Evolutionary conservation across 345 rosid genomes (phyloP).

Genomic region (Pistacia atlantica): DNA sequence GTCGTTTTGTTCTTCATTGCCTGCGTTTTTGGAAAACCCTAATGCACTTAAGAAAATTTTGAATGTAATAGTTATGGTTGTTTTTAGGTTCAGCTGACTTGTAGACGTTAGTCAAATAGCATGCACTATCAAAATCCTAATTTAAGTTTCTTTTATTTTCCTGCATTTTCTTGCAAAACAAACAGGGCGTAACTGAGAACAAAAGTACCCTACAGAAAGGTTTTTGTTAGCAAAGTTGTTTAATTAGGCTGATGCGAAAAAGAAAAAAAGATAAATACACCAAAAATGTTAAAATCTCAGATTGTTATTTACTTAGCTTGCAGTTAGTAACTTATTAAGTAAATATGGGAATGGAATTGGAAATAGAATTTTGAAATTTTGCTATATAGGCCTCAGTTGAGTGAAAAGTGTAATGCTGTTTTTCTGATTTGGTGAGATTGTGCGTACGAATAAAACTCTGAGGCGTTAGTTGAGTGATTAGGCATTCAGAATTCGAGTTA

Average conservation of each 20-base stretch:
- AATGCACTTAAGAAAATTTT: conserved; percentile 5
- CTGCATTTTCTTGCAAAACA: conserved; percentile 12
- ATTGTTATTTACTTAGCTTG: not conserved
- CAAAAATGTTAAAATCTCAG: too few species aligned
- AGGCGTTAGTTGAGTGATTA: not conserved
- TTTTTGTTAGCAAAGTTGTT: not conserved
- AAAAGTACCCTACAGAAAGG: not conserved
- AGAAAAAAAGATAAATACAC: too few species aligned
- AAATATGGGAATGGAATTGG: not conserved
- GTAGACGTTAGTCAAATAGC: not conserved
- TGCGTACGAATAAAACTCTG: not conserved
- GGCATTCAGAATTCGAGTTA: not conserved
- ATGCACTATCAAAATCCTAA: not conserved
- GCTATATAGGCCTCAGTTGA: not conserved
- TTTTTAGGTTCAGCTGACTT: not conserved
- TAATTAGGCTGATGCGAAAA: not conserved
- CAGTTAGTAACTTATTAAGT: not conserved
- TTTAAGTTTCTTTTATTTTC: not conserved
- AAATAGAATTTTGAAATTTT: not conserved
- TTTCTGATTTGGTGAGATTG: conserved; percentile 8
- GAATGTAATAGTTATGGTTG: not conserved
- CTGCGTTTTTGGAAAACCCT: conserved; percentile 22
- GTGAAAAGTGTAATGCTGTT: not conserved
- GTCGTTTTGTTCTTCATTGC: conserved; percentile 2
- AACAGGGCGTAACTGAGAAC: not conserved